Percentiles rank a stretch among this genome's conserved stretches.
These are phyloP conservation scores for Pyricularia grisea DNA, from an alignment of 2,329 filamentous ascomycete genomes.

Conservation along the genomic window DNA sequence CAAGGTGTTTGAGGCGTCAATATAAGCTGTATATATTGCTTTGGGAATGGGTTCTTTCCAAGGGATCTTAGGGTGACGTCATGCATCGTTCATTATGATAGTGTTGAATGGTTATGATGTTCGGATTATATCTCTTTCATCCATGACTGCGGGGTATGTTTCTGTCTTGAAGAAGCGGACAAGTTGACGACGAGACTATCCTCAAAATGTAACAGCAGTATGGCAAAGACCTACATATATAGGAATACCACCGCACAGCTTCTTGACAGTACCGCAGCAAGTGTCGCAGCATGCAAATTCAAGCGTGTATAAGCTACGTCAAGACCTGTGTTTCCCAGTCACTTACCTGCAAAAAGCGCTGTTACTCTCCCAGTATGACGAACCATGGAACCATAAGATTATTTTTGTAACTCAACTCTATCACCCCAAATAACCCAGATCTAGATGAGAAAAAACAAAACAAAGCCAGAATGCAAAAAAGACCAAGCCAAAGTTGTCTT, in stretches of 20 bases:
- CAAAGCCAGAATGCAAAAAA: neutral
- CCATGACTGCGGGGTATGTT: too few species aligned
- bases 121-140: too few species aligned
- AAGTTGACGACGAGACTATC: too few species aligned
- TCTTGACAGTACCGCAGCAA: too few species aligned
- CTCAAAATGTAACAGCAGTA: too few species aligned
- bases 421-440: neutral
- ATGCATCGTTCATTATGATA: neutral
- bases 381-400: neutral
- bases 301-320: neutral
- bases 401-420: neutral
- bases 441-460: neutral
- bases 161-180: too few species aligned
- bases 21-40: too few species aligned
- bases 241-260: too few species aligned
- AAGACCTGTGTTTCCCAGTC: too few species aligned
- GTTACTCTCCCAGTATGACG: too few species aligned
- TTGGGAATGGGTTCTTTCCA: neutral
- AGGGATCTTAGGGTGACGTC: neutral
- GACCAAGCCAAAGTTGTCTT: neutral
- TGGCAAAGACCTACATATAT: too few species aligned
- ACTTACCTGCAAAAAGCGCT: too few species aligned
- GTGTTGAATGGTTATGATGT: neutral
- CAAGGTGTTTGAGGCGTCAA: slow-evolving; percentile 21
- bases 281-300: neutral